A percentile compares a stretch with the other conserved stretches of the same genome.
These are phyloP conservation scores for Peziza echinospora DNA, from an alignment of 495 filamentous ascomycete species.

Conservation along the genomic window DNA sequence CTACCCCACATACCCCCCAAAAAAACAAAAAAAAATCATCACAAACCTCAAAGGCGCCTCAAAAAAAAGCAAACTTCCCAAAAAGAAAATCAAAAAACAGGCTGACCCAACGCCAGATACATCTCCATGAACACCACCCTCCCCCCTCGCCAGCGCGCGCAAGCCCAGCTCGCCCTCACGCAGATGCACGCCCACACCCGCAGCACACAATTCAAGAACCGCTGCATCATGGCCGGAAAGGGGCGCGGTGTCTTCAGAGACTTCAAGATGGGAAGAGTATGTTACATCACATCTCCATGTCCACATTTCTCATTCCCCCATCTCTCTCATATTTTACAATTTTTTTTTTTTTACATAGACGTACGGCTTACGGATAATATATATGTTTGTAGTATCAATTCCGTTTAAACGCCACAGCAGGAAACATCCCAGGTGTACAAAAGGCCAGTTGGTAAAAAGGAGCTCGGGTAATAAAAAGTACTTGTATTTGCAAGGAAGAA, in stretches of 20 bases:
- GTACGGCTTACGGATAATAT: conserved; percentile 20
- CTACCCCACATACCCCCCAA: too few relatives aligned
- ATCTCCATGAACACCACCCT: conserved; percentile 81
- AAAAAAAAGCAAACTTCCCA: too few relatives aligned
- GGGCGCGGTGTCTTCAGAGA: conserved; percentile 66
- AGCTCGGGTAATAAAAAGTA: too few relatives aligned
- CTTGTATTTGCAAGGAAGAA: too few relatives aligned
- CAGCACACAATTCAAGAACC: conserved; percentile 77
- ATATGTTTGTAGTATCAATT: conserved; percentile 53
- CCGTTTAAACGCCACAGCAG: conserved; percentile 66
- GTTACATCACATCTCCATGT: too few relatives aligned
- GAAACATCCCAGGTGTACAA: conserved; percentile 74
- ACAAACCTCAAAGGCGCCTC: too few relatives aligned
- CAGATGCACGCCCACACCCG: conserved; percentile 91
- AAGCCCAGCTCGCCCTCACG: conserved; percentile 76
- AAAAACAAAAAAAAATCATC: too few relatives aligned
- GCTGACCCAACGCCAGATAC: conserved; percentile 30
- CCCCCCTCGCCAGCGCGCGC: conserved; percentile 54
- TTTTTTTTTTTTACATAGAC: too few relatives aligned
- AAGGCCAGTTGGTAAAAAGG: conserved; percentile 79
- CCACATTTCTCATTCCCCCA: too few relatives aligned
- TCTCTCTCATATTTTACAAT: too few relatives aligned
- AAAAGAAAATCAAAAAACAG: too few relatives aligned
- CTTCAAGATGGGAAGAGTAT: conserved; percentile 75
- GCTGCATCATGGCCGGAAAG: conserved; percentile 76